Conservation (phyloP, 1,284 basidiomycete species). For the Apiotrichum montevideense region DNA sequence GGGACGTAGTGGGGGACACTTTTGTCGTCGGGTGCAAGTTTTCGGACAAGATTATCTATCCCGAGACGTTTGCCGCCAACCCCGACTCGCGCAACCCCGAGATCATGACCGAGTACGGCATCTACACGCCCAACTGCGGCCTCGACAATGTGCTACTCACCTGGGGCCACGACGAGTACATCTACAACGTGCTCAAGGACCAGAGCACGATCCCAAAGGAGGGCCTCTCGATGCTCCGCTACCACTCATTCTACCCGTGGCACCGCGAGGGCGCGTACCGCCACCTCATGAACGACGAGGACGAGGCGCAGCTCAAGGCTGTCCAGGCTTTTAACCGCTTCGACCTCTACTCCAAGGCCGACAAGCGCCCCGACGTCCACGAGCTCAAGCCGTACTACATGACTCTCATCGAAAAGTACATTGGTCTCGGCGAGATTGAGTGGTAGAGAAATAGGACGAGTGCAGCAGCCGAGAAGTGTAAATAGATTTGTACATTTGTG, state of each 20-base stretch:
- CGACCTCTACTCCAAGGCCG: slow-evolving; percentile 78
- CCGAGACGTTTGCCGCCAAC: slow-evolving; percentile 67
- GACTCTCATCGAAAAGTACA: slow-evolving; percentile 57
- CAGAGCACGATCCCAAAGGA: slow-evolving; percentile 60
- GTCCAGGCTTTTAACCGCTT: slow-evolving; percentile 52
- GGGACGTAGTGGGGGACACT: slow-evolving; percentile 82
- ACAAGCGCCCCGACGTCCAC: slow-evolving; percentile 57
- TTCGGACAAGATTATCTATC: slow-evolving; percentile 67
- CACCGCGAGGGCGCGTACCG: slow-evolving; percentile 75
- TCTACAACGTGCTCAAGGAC: slow-evolving; percentile 24
- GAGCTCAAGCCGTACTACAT: slow-evolving; percentile 72
- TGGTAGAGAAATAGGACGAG: slow-evolving; percentile 53
- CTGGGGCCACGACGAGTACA: slow-evolving; percentile 74
- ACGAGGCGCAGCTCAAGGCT: slow-evolving; percentile 35
- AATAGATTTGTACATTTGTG: too few relatives aligned
- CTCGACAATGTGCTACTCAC: slow-evolving; percentile 84
- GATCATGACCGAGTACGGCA: slow-evolving; percentile 68
- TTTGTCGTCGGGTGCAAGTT: slow-evolving; percentile 77
- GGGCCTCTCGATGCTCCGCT: slow-evolving; percentile 83
- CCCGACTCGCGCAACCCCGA: slow-evolving; percentile 63
- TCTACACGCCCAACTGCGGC: slow-evolving; percentile 73
- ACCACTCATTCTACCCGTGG: slow-evolving; percentile 95
- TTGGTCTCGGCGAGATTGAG: slow-evolving; percentile 62
- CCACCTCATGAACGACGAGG: slow-evolving; percentile 63
- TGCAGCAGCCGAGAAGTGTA: background rate